Conservation (phyloP, 371 early-diverging fungal species). For the Rhizopus arrhizus region DNA sequence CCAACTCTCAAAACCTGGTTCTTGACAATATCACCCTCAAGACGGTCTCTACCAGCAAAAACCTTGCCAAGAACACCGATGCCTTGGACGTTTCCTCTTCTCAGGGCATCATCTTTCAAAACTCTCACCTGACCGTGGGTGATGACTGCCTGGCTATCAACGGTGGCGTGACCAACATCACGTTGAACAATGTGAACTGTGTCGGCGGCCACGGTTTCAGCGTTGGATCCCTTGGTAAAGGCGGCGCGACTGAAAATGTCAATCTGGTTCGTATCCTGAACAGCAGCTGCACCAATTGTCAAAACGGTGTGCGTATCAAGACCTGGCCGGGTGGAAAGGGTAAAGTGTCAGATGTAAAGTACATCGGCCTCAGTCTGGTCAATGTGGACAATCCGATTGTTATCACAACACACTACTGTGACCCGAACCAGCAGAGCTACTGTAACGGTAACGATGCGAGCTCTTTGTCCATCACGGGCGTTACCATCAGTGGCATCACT, state of each 20-base stretch:
- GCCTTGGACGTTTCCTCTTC: slow-evolving; percentile 39
- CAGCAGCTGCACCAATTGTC: slow-evolving; percentile 36
- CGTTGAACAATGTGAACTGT: slow-evolving; percentile 28
- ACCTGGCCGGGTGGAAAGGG: slow-evolving; percentile 43
- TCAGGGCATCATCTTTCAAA: slow-evolving; percentile 24
- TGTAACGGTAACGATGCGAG: slow-evolving; percentile 25
- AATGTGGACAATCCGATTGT: slow-evolving; percentile 36
- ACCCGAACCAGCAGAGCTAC: slow-evolving; percentile 25
- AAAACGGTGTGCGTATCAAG: slow-evolving; percentile 46
- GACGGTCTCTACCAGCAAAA: slow-evolving; percentile 26
- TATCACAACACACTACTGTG: slow-evolving; percentile 44
- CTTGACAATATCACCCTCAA: slow-evolving; percentile 28
- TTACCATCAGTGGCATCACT: slow-evolving; percentile 27
- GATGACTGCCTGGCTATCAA: slow-evolving; percentile 44
- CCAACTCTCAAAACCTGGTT: slow-evolving; percentile 25
- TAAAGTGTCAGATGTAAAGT: slow-evolving; percentile 29
- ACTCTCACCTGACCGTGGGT: slow-evolving; percentile 27
- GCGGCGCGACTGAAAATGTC: slow-evolving; percentile 31
- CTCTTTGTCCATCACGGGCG: slow-evolving; percentile 31
- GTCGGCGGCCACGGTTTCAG: slow-evolving; percentile 40
- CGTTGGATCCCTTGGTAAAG: slow-evolving; percentile 41
- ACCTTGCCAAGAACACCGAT: slow-evolving; percentile 37
- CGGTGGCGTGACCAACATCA: slow-evolving; percentile 30
- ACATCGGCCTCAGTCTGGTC: slow-evolving; percentile 20
- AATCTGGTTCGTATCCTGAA: slow-evolving; percentile 24